Conservation (phyloP, 2,329 filamentous ascomycete genomes). For the Sphaceloma murrayae region DNA sequence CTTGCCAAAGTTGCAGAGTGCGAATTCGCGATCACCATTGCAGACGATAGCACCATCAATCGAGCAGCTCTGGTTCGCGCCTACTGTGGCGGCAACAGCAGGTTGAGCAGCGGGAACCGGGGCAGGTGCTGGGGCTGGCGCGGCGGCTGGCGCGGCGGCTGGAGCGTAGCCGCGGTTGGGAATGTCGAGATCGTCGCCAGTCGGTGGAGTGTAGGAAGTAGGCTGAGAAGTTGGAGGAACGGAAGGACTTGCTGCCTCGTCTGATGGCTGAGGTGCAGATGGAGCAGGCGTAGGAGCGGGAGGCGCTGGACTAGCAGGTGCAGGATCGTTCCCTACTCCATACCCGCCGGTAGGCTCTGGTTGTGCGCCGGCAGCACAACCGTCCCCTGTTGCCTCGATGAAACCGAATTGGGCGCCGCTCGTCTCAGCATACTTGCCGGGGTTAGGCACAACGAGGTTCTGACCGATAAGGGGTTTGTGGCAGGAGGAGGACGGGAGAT, state of each 20-base stretch:
- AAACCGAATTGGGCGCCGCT: constrained; percentile 8
- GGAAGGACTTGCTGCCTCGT: too few relatives aligned
- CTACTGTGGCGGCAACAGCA: constrained; percentile 24
- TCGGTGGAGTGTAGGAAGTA: not conserved
- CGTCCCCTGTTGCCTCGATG: constrained; percentile 19
- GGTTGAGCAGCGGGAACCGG: constrained; percentile 17
- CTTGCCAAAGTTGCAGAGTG: constrained; percentile 35
- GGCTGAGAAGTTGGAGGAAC: not conserved
- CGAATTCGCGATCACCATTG: constrained; percentile 34
- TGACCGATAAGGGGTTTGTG: constrained; percentile 8
- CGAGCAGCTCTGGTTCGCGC: not conserved
- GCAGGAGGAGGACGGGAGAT: constrained; percentile 40
- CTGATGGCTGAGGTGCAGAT: constrained; percentile 5
- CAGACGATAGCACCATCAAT: constrained; percentile 32
- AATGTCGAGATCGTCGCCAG: constrained; percentile 1
- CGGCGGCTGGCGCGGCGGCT: constrained; percentile 4
- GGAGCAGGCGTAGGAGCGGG: constrained; percentile 1
- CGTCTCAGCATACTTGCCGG: constrained; percentile 22
- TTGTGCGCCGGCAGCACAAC: constrained; percentile 18
- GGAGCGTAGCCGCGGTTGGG: not conserved
- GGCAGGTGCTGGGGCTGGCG: constrained; percentile 9
- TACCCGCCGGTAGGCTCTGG: not conserved
- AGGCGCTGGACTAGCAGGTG: constrained; percentile 1
- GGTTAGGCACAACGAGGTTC: constrained; percentile 20
- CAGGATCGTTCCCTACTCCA: not conserved